These are phyloP conservation scores for Podaxis sp. DNA, from an alignment of 768 basidiomycete genomes.

Conservation along the genomic window DNA sequence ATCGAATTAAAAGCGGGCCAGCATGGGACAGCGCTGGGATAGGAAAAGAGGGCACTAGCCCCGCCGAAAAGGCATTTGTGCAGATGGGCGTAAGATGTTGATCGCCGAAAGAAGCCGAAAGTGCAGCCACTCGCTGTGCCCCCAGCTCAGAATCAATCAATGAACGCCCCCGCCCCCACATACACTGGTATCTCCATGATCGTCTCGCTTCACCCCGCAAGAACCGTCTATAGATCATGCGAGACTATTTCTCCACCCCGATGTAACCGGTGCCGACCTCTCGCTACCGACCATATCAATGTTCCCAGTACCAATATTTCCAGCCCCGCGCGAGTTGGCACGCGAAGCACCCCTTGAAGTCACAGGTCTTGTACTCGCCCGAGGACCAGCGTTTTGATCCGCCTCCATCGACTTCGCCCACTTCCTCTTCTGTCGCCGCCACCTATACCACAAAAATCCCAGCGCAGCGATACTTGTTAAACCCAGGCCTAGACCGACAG, in stretches of 20 bases:
- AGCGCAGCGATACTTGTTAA: neutral
- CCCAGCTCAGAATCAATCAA: too few relatives aligned
- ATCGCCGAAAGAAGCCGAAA: too few relatives aligned
- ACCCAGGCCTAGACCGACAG: conserved; percentile 4
- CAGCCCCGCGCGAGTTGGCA: neutral
- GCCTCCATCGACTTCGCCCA: neutral
- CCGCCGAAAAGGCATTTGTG: too few relatives aligned
- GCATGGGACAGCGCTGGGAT: too few relatives aligned
- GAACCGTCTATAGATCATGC: neutral
- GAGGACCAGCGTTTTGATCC: neutral
- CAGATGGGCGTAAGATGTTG: too few relatives aligned
- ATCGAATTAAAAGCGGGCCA: too few relatives aligned
- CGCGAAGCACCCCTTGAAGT: neutral
- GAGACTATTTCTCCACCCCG: neutral
- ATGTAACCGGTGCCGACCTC: neutral
- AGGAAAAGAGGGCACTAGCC: too few relatives aligned
- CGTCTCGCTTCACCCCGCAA: too few relatives aligned
- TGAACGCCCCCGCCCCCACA: too few relatives aligned
- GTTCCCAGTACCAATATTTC: neutral
- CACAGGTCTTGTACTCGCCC: neutral
- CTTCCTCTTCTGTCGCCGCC: neutral
- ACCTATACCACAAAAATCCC: conserved; percentile 4
- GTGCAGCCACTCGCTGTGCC: too few relatives aligned
- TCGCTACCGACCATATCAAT: neutral
- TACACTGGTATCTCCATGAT: too few relatives aligned